Evolutionary conservation across 148 eudicot genomes (phyloP), one percentile per base, ranked within the genome.

Genomic region (Pouteria glomerata): DNA sequence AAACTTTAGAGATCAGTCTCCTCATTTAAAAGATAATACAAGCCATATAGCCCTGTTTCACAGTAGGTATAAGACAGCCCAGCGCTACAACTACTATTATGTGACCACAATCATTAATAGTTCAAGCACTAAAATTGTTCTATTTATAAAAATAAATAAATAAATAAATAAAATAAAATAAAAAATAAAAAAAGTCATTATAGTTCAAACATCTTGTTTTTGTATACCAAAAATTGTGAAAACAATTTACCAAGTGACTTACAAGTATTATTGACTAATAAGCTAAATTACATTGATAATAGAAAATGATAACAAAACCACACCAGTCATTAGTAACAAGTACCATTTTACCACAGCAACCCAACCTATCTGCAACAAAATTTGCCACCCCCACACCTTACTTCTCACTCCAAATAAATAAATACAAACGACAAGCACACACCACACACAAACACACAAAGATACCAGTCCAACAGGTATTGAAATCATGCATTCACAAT

Each of bases 291-390:
- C n/a, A 56, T 34, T 21, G 10, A 31, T 59, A 57, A 14, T 57
- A 57, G 11, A 27, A 57, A 57, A 24, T 57, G 16, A 26, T 16
- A 41, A 2, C 8, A 23, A 14, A 8, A 68, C 16, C 45, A 52
- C 71, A 69, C 63, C n/a, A 21, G 42, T 24, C 31, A n/a, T 52
- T 44, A 69, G 41, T 33, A 31, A 41, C 33, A 59, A 59, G n/a
- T n/a, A n/a, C n/a, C n/a, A n/a, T n/a, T n/a, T n/a, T n/a, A n/a
- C n/a, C n/a, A n/a, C n/a, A n/a, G n/a, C n/a, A n/a, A n/a, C n/a
- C n/a, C n/a, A n/a, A n/a, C n/a, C n/a, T n/a, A n/a, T n/a, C n/a
- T n/a, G n/a, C n/a, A n/a, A n/a, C n/a, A n/a, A n/a, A n/a, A n/a
- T n/a, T n/a, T n/a, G n/a, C n/a, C n/a, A n/a, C n/a, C n/a, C n/a